Evolutionary conservation across 2,329 filamentous ascomycete genomes (phyloP), one percentile per base, ranked within the genome.

Genomic region (Hymenoscyphus fraxineus): DNA sequence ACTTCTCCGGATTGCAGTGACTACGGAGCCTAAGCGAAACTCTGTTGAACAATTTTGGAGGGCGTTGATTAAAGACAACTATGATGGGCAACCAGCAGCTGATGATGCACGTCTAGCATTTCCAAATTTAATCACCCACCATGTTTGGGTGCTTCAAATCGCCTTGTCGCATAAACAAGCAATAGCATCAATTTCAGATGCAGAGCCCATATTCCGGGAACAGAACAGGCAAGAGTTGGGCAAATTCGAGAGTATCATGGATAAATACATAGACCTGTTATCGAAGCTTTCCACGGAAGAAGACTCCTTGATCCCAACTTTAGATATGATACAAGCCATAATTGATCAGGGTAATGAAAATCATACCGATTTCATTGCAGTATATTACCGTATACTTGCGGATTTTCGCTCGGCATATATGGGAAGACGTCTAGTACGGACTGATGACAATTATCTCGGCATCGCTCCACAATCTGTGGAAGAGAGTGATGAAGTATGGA

Each of bases 31-130:
- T 1, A 38, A 32, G 0, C 44, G 40, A 19, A 58, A 64, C 19
- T 39, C 59, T 31, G 58, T 62, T 19, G 65, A 68, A 19, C 61
- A 58, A 19, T 66, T 68, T 19, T 68, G 65, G 67, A 59, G 62
- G 6, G 62, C 67, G 1, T 15, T 67, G 3, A 65, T 67, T 19
- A 63, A 66, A 59, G 64, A 68, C 5, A 65, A 64, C 1, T 65
- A 62, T 55, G 63, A 32, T 13, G 60, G 59, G n/a, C 19, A 44
- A 2, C 51, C 59, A 12, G 67, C 65, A 7, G 56, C 9, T 0
- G 31, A 58, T 2, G 54, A 62, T 31, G 54, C 60, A 31, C 54
- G 58, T 4, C 39, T 27, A 32, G 35, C 59, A 41, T 61, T 64
- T 51, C 59, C 47, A 10, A n/a, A 58, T 7, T 27, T 64, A 5